Evolutionary conservation across 495 filamentous ascomycete species (phyloP).

Genomic region (Xylaria venustula): DNA sequence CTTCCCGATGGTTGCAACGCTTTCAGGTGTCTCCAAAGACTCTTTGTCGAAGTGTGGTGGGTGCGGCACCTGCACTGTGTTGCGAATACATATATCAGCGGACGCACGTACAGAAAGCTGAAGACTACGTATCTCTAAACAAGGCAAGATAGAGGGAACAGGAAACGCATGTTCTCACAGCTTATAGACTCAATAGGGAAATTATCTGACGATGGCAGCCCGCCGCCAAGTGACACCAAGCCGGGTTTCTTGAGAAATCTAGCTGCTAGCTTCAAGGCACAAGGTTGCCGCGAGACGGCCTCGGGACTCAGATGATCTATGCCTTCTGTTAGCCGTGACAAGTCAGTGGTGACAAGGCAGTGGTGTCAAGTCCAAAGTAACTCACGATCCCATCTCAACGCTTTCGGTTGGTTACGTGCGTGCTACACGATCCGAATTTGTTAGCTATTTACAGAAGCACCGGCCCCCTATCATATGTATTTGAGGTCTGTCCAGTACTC

Average conservation of each 20-base stretch:
- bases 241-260: conserved; percentile 66
- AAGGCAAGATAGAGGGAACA: neutral
- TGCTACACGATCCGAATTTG: conserved; percentile 24
- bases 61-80: conserved; percentile 28
- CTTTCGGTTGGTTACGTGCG: conserved; percentile 64
- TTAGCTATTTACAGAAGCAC: neutral
- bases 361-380: no score
- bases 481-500: no score
- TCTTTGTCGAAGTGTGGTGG: conserved; percentile 66
- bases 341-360: neutral
- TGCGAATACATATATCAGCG: neutral
- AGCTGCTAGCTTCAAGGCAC: conserved; percentile 76
- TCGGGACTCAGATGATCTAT: conserved; percentile 58
- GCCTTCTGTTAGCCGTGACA: conserved; percentile 12
- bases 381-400: conserved; percentile 85
- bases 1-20: conserved; percentile 67
- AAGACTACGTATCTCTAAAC: no score
- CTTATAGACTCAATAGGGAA: conserved; percentile 62
- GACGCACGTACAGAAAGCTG: neutral
- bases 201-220: conserved; percentile 82
- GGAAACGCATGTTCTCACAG: conserved; percentile 4
- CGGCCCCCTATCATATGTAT: no score
- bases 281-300: conserved; percentile 53
- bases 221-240: conserved; percentile 85
- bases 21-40: conserved; percentile 54